A percentile compares a stretch with the other conserved stretches of the same genome.
Evolutionary conservation across 2,329 filamentous ascomycete species (phyloP).

Genomic region (Cercospora zeina): DNA sequence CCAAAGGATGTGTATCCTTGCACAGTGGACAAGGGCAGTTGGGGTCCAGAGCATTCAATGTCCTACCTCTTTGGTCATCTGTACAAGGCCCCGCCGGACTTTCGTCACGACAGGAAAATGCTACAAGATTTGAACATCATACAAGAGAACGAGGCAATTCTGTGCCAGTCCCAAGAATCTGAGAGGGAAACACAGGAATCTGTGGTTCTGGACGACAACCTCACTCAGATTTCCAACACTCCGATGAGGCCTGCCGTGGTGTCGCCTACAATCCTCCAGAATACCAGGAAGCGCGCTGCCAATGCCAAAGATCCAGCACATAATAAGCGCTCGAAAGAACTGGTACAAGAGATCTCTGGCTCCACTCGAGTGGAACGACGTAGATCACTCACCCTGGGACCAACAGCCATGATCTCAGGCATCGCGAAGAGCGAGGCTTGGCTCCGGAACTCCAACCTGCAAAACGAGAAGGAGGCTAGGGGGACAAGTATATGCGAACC

Average conservation of each 20-base stretch:
- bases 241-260: neutral
- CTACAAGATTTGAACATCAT: conserved; percentile 31
- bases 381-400: neutral
- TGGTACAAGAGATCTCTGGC: neutral
- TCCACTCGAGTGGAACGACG: neutral
- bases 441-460: neutral
- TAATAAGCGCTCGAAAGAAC: neutral
- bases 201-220: neutral
- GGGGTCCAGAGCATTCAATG: conserved; percentile 66
- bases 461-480: neutral
- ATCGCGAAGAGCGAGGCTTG: conserved; percentile 1
- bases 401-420: neutral
- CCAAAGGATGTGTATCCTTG: conserved; percentile 82
- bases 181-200: neutral
- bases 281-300: neutral
- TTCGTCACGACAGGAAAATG: conserved; percentile 67
- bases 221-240: neutral
- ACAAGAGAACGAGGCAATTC: neutral
- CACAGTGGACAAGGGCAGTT: conserved; percentile 63
- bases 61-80: conserved; percentile 67
- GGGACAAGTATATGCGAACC: neutral
- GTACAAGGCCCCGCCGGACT: conserved; percentile 59
- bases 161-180: conserved; percentile 2
- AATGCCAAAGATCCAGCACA: neutral
- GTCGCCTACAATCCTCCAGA: neutral